These are phyloP conservation scores for Chlorella vulgaris DNA, from an alignment of 139 green algal species.

Conservation along the genomic window DNA sequence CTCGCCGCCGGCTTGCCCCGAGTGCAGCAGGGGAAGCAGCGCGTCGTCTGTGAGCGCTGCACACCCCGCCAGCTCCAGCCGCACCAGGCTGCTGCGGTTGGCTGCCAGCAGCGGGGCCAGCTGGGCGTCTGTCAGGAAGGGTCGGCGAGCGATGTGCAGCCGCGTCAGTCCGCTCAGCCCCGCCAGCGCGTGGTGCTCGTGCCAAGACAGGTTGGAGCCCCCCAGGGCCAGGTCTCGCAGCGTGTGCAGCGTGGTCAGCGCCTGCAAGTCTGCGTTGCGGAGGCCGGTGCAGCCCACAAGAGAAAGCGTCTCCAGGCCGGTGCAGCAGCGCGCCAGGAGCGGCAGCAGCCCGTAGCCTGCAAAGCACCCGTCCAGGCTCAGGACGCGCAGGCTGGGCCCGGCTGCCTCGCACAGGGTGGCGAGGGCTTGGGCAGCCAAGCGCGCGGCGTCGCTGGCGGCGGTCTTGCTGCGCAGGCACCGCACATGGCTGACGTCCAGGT, in stretches of 20 bases:
- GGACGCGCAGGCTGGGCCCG: neutral
- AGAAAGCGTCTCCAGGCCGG: neutral
- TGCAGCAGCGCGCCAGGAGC: slow-evolving; percentile 12
- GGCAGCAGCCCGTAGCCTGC: slow-evolving; percentile 7
- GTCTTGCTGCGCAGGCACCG: neutral
- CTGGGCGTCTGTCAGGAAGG: slow-evolving; percentile 17
- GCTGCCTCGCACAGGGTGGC: neutral
- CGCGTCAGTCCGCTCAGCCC: slow-evolving; percentile 9
- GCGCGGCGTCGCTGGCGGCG: no score
- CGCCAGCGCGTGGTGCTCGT: slow-evolving; percentile 17
- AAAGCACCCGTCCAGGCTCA: slow-evolving; percentile 11
- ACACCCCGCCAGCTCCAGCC: slow-evolving; percentile 19
- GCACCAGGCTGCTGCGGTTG: slow-evolving; percentile 13
- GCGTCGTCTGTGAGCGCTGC: neutral
- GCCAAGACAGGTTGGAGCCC: slow-evolving; percentile 14
- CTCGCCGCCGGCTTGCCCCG: no score
- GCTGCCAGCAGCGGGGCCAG: slow-evolving; percentile 22
- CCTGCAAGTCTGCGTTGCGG: neutral
- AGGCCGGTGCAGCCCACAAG: slow-evolving; percentile 16
- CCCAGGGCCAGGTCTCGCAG: slow-evolving; percentile 19
- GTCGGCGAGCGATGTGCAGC: slow-evolving; percentile 10
- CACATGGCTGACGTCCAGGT: slow-evolving; percentile 8
- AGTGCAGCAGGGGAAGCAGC: slow-evolving; percentile 14
- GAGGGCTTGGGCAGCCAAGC: neutral
- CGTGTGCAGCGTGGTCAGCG: neutral